A percentile compares a stretch with the other conserved stretches of the same genome.
phyloP scores from a whole-genome alignment of 805 yeast genomes.

The Ascoidea asiatica region DNA sequence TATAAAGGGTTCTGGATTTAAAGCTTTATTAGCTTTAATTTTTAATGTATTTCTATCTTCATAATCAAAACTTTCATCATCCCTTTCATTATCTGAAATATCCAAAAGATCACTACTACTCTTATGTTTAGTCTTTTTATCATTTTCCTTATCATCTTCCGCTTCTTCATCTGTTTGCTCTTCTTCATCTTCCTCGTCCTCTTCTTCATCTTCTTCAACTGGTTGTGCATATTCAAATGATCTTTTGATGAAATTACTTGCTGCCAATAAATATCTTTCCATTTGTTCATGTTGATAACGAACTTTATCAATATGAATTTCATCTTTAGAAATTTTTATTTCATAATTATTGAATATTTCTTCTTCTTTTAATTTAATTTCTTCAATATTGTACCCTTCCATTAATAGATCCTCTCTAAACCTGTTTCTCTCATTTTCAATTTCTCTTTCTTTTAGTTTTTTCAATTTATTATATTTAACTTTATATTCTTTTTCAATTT shows the following conservation, averaged over 20 bases:
- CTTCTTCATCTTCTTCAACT: constrained; percentile 22
- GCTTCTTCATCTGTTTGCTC: neutral
- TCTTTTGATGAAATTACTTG: constrained; percentile 73
- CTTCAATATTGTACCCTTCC: constrained; percentile 16
- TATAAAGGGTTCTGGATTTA: constrained; percentile 68
- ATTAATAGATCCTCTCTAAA: constrained; percentile 14
- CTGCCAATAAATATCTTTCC: constrained; percentile 77
- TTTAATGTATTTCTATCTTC: constrained; percentile 15
- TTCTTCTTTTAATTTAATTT: constrained; percentile 14
- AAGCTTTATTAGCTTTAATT: constrained; percentile 59
- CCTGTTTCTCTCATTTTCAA: constrained; percentile 16
- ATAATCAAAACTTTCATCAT: constrained; percentile 19
- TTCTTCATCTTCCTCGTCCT: constrained; percentile 1
- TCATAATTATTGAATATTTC: neutral
- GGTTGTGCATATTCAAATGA: constrained; percentile 87
- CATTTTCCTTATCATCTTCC: neutral
- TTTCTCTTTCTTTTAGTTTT: constrained; percentile 17
- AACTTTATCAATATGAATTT: constrained; percentile 49
- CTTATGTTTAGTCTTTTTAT: neutral
- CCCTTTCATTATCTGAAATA: constrained; percentile 26
- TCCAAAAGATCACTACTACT: constrained; percentile 7
- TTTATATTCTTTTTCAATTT: constrained; percentile 40
- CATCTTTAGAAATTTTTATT: constrained; percentile 31
- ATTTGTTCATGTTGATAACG: constrained; percentile 48
- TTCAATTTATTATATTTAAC: constrained; percentile 2